phyloP scores from a whole-genome alignment of 192 early-diverging fungal genomes.

The Coemansia sp. region DNA sequence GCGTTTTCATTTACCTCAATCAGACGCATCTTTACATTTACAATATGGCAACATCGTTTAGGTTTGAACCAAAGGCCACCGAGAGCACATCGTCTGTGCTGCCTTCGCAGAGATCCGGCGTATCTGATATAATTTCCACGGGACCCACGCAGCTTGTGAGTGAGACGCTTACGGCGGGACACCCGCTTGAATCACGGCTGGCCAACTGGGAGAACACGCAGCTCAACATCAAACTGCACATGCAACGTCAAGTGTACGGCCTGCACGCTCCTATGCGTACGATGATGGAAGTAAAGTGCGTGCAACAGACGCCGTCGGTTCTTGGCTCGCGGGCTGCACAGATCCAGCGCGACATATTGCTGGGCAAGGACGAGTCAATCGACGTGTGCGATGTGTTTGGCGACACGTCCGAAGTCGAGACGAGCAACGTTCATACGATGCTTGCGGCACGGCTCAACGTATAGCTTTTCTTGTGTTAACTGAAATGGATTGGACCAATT shows the following conservation, averaged over 20 bases:
- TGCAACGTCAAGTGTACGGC: slow-evolving; percentile 81
- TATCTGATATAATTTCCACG: slow-evolving; percentile 24
- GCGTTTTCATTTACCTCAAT: slow-evolving; percentile 1
- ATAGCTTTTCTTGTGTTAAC: background rate
- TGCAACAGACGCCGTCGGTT: slow-evolving; percentile 28
- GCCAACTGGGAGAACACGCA: slow-evolving; percentile 82
- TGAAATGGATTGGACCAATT: background rate
- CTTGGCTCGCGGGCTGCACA: slow-evolving; percentile 30
- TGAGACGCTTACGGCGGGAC: slow-evolving; percentile 49
- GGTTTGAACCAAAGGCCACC: slow-evolving; percentile 24
- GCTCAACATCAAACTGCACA: slow-evolving; percentile 71
- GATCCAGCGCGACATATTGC: slow-evolving; percentile 79
- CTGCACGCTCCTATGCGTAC: slow-evolving; percentile 89
- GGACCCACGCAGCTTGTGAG: slow-evolving; percentile 31
- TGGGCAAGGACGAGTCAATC: slow-evolving; percentile 83
- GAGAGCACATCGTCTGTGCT: slow-evolving; percentile 28
- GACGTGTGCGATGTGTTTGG: slow-evolving; percentile 90
- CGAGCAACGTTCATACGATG: slow-evolving; percentile 23
- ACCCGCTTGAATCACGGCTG: slow-evolving; percentile 80
- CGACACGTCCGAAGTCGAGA: slow-evolving; percentile 37
- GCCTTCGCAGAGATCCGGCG: slow-evolving; percentile 19
- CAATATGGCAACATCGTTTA: slow-evolving; percentile 34
- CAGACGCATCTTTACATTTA: slow-evolving; percentile 1
- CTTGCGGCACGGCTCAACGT: slow-evolving; percentile 25
- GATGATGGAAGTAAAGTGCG: slow-evolving; percentile 83